A percentile compares a stretch with the other conserved stretches of the same genome.
Conservation (phyloP, 1,139 yeast genomes). For the Cylindricascospora bacillispora region DNA sequence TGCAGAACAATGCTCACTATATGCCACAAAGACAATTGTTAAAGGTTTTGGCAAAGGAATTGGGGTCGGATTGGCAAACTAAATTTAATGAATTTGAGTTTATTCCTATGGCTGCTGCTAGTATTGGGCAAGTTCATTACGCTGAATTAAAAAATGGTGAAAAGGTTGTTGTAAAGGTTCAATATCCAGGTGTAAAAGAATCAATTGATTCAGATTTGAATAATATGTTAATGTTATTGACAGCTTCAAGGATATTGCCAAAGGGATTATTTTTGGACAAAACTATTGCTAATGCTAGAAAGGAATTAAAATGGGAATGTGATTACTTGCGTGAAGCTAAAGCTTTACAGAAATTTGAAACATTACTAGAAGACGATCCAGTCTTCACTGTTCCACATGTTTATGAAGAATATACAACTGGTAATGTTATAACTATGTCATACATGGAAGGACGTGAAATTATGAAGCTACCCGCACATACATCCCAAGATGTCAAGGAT, state of each 20-base stretch:
- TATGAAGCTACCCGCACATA: slow-evolving; percentile 57
- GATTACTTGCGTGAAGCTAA: slow-evolving; percentile 87
- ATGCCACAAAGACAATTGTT: slow-evolving; percentile 92
- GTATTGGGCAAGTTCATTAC: slow-evolving; percentile 90
- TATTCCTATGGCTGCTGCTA: slow-evolving; percentile 92
- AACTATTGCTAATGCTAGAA: slow-evolving; percentile 85
- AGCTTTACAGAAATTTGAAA: slow-evolving; percentile 57
- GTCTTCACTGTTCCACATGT: slow-evolving; percentile 75
- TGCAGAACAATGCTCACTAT: slow-evolving; percentile 89
- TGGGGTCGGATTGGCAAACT: slow-evolving; percentile 68
- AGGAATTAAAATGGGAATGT: slow-evolving; percentile 94
- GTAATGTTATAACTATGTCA: slow-evolving; percentile 83
- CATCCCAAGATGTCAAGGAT: slow-evolving; percentile 39
- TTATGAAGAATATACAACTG: slow-evolving; percentile 63
- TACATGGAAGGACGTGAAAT: slow-evolving; percentile 75
- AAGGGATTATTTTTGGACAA: slow-evolving; percentile 85
- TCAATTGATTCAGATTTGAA: slow-evolving; percentile 90
- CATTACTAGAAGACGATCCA: slow-evolving; percentile 48
- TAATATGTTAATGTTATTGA: slow-evolving; percentile 63
- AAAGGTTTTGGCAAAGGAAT: slow-evolving; percentile 54
- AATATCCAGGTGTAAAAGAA: slow-evolving; percentile 94
- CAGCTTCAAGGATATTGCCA: slow-evolving; percentile 81
- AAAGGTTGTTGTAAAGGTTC: slow-evolving; percentile 89
- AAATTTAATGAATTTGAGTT: slow-evolving; percentile 69
- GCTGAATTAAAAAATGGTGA: slow-evolving; percentile 53